phyloP scores from a whole-genome alignment of 495 filamentous ascomycete genomes.

The Neurospora sp. region DNA sequence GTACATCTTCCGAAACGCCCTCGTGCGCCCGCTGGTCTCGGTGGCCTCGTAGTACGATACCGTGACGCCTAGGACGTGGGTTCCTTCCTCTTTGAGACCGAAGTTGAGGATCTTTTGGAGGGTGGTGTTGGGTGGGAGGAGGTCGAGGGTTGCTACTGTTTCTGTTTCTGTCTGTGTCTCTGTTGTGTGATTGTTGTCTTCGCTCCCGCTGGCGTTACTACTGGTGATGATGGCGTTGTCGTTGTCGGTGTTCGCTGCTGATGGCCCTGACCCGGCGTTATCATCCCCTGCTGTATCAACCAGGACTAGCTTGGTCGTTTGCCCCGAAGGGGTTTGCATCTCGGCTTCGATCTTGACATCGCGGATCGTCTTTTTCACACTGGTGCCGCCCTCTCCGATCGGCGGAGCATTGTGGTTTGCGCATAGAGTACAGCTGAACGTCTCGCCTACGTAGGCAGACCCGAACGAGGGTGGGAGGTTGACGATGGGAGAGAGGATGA shows the following conservation, averaged over 20 bases:
- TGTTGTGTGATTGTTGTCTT: slow-evolving; percentile 1
- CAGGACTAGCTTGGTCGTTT: slow-evolving; percentile 19
- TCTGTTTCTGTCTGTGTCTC: neutral
- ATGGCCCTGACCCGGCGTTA: slow-evolving; percentile 3
- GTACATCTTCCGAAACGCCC: slow-evolving; percentile 92
- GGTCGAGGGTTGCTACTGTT: slow-evolving; percentile 40
- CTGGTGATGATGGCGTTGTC: neutral
- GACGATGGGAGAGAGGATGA: slow-evolving; percentile 48
- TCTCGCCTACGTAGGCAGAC: slow-evolving; percentile 90
- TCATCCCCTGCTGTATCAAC: slow-evolving; percentile 5
- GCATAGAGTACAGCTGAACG: slow-evolving; percentile 87
- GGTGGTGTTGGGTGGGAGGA: slow-evolving; percentile 52
- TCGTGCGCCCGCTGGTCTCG: slow-evolving; percentile 55
- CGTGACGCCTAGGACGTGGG: slow-evolving; percentile 87
- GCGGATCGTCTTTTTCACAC: slow-evolving; percentile 46
- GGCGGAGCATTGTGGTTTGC: slow-evolving; percentile 73
- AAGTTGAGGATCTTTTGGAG: slow-evolving; percentile 76
- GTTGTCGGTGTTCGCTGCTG: neutral
- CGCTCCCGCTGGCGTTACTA: neutral
- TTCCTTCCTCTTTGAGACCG: slow-evolving; percentile 88
- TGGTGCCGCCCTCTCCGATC: slow-evolving; percentile 2
- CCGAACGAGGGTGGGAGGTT: slow-evolving; percentile 92
- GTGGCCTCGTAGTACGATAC: slow-evolving; percentile 73
- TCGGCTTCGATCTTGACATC: slow-evolving; percentile 78
- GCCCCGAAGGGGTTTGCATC: slow-evolving; percentile 71